Evolutionary conservation across 257 asterid species (phyloP).

Genomic region (Datura wrightii): DNA sequence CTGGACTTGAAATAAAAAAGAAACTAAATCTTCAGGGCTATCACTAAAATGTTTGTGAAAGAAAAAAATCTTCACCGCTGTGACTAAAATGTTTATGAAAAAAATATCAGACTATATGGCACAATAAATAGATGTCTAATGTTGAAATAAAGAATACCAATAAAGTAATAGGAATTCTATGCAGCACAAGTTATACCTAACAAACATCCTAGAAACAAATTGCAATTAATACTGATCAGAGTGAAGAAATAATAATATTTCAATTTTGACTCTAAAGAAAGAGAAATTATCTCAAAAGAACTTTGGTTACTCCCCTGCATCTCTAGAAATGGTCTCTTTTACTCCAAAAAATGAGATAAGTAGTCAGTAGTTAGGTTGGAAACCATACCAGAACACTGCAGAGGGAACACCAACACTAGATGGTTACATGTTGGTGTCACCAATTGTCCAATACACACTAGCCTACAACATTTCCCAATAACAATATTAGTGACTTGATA

Average conservation of each 20-base stretch:
- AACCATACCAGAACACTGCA: conserved; percentile 30
- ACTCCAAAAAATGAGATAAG: conserved; percentile 7
- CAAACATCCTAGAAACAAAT: conserved; percentile 12
- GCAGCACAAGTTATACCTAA: neutral
- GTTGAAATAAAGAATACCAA: neutral
- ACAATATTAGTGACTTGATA: conserved; percentile 1
- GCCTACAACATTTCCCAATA: conserved; percentile 21
- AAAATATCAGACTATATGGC: neutral
- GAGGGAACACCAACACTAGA: conserved; percentile 27
- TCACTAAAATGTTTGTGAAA: neutral
- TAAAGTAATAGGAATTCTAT: neutral
- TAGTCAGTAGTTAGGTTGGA: conserved; percentile 1
- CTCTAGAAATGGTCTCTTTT: conserved; percentile 13
- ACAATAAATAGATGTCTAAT: neutral
- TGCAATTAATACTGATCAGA: neutral
- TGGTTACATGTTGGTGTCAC: conserved; percentile 35
- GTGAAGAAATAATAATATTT: neutral
- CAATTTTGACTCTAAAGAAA: neutral
- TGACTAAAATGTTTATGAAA: neutral
- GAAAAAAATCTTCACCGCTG: neutral
- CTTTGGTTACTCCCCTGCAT: neutral
- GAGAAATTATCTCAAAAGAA: neutral
- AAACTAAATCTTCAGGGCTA: neutral
- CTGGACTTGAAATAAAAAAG: neutral
- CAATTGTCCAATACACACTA: conserved; percentile 6